Conservation (phyloP, 139 green algal genomes). For the Chlorella sp. region DNA sequence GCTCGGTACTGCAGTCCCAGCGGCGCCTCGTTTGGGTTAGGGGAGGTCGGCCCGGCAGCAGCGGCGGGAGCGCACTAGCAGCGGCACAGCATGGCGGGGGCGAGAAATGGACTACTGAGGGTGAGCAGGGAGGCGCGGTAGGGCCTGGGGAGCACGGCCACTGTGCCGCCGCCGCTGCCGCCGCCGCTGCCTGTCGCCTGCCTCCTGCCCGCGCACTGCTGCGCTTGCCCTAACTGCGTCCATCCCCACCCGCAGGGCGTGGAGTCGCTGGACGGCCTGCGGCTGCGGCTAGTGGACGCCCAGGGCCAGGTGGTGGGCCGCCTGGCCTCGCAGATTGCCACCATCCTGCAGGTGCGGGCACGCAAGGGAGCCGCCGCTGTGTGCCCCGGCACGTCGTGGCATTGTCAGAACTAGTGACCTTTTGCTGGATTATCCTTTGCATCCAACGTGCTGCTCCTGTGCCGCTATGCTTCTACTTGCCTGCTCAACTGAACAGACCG, state of each 20-base stretch:
- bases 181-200: neutral
- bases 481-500: neutral
- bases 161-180: neutral
- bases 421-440: too few species aligned
- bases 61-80: neutral
- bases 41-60: neutral
- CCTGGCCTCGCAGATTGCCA: slow-evolving; percentile 75
- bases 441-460: too few species aligned
- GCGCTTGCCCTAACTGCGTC: too few species aligned
- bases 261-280: slow-evolving; percentile 65
- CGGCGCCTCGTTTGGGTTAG: neutral
- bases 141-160: too few species aligned
- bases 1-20: too few species aligned
- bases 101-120: neutral
- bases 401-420: too few species aligned
- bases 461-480: neutral
- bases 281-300: slow-evolving; percentile 83
- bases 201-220: neutral
- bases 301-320: slow-evolving; percentile 89
- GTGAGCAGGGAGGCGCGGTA: neutral
- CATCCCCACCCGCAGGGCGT: slow-evolving; percentile 58
- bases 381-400: too few species aligned
- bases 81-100: neutral
- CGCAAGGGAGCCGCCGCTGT: too few species aligned
- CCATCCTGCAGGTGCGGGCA: slow-evolving; percentile 59